Evolutionary conservation across 208 protist genomes (phyloP), one percentile per base, ranked within the genome.

Genomic region (Trypanosoma boissoni): DNA sequence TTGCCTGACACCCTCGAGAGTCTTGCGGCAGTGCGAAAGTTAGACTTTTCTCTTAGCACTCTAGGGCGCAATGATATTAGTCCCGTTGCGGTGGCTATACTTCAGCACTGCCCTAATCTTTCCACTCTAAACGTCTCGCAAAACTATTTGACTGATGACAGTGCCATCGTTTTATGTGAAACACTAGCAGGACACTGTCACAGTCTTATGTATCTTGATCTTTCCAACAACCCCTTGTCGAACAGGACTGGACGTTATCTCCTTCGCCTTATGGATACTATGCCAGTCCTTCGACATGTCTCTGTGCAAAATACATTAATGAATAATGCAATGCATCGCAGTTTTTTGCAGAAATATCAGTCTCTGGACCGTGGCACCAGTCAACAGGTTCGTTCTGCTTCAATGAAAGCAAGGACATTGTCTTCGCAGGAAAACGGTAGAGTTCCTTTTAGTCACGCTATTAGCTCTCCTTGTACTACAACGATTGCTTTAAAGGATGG

Each of bases 61-160:
- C 44, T 70, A 26, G 54, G 64, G 26, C 44, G 55, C 39, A 63
- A 24, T 42, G 64, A 64, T 28, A 48, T 70, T 46, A 36, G 31
- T 32, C 64, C 64, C 16, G 37, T 70, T 39, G 56, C 51, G n/a
- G 4, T 50, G 26, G 43, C 64, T 2, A 62, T 70, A 9, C 46
- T 70, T 6, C 27, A 39, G 6, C 57, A 64, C 24, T 70, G 64
- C 27, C 53, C 54, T 29, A 44, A 32, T 34, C 31, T 70, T 20
- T 39, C 37, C 28, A 49, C 58, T 21, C 45, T 70, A 7, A 70
- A 70, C 41, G 42, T 70, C 9, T 61, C 64, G 1, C 55, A 70
- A n/a, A 70, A 70, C 28, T 70, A 70, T 26, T 43, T 70, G 0
- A 64, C 64, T 4, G 57, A 70, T 53, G 46, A 57, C 29, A 58